Percentiles rank a stretch among this genome's conserved stretches.
Conservation (phyloP, 306 rosid genomes). For the Casuarina cunninghamiana region DNA sequence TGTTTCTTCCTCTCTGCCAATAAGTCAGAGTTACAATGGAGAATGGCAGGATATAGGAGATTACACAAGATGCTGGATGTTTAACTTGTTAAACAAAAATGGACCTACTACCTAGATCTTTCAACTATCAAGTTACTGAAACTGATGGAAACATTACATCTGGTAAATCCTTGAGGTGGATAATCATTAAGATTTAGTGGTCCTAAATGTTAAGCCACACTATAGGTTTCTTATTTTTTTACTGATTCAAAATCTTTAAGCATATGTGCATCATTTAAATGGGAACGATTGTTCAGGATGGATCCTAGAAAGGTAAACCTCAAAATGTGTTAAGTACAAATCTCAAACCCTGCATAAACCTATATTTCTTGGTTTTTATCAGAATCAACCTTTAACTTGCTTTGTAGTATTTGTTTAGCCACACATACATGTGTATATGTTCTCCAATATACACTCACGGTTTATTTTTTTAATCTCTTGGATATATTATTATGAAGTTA, state of each 20-base stretch:
- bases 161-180: background rate
- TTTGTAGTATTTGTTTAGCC: background rate
- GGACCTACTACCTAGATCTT: slow-evolving; percentile 1
- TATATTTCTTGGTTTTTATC: background rate
- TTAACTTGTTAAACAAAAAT: slow-evolving; percentile 3
- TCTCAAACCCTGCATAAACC: background rate
- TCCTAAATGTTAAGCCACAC: background rate
- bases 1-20: background rate
- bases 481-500: background rate
- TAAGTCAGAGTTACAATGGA: background rate
- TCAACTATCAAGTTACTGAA: background rate
- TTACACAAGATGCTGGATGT: background rate
- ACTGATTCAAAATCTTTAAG: background rate
- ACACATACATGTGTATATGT: background rate
- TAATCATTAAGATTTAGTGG: background rate
- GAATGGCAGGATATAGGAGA: background rate
- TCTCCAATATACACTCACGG: background rate
- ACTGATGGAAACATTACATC: background rate
- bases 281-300: background rate
- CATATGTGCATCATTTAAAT: background rate
- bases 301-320: background rate
- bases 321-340: background rate
- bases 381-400: background rate
- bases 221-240: background rate
- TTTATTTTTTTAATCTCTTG: background rate